These are phyloP conservation scores for Salvia hispanica DNA, from an alignment of 257 asterid species.

Conservation along the genomic window DNA sequence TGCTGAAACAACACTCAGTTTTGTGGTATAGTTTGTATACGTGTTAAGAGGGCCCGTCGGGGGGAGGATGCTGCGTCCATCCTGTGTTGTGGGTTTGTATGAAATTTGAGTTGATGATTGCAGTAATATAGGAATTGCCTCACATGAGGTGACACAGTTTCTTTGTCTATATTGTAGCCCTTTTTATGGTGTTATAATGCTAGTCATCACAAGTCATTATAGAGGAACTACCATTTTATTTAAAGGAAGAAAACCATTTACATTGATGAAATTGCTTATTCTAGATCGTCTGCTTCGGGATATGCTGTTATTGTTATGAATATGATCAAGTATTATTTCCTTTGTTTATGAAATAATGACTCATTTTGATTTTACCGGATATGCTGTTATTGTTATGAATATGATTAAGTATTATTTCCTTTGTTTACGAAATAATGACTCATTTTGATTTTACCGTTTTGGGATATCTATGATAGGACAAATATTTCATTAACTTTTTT, in stretches of 20 bases:
- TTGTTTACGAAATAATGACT: too few species aligned
- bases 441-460: too few species aligned
- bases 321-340: too few species aligned
- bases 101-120: slow-evolving; percentile 27
- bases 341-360: too few species aligned
- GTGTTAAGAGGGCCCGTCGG: slow-evolving; percentile 17
- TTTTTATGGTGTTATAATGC: slow-evolving; percentile 7
- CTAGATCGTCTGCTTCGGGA: too few species aligned
- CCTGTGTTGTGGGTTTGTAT: slow-evolving; percentile 20
- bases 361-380: too few species aligned
- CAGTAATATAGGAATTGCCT: slow-evolving; percentile 34
- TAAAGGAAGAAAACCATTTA: neutral
- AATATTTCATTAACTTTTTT: too few species aligned
- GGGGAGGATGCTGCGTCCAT: slow-evolving; percentile 11
- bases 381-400: too few species aligned
- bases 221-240: neutral
- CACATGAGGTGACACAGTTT: slow-evolving; percentile 39
- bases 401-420: too few species aligned
- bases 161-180: slow-evolving; percentile 37
- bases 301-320: too few species aligned
- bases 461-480: too few species aligned
- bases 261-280: neutral
- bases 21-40: slow-evolving; percentile 38
- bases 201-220: neutral
- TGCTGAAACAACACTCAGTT: slow-evolving; percentile 24